Base-by-base conservation (phyloP, 2,329 filamentous ascomycete species). In the Curvularia sp. region DNA sequence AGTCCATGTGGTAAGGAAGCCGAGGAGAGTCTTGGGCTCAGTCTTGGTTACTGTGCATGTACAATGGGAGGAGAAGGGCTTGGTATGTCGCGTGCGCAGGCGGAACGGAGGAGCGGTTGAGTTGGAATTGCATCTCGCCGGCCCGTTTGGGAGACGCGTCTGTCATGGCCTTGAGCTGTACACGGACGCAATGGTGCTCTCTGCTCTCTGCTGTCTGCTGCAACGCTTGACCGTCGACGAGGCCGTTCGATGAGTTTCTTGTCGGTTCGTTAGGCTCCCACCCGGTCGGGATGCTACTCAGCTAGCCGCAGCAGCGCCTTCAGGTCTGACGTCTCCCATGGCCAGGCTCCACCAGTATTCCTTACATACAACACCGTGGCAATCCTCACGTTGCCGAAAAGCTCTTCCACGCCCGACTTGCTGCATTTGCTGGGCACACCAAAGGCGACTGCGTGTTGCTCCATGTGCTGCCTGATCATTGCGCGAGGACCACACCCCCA, bases 391-490 rank as follows among this genome's bases (percentile, higher is more conserved):
- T 60, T 54, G 59, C 59, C 42, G 53, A n/a, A 13, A 53, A 57
- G 32, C 57, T 47, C 34, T 49, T 30, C 43, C n/a, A n/a, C n/a
- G 53, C 49, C 41, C 27, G 19, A 19, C 43, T 15, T 19, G 28
- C 43, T 46, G 27, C 43, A 46, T n/a, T n/a, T 46, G 43, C 28
- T 18, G 43, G 43, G 27, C 27, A 30, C 9, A 21, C 21, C 25
- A 10, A 6, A 18, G 4, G 43, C 27, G 42, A 53, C 50, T 53
- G 50, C 34, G 45, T 15, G 49, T 51, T 49, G 59, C 52, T 66
- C 61, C 63, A 72, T 74, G 70, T 71, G 69, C 68, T 70, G 69
- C 70, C 67, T 70, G 63, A 54, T 48, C 60, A 46, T 57, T 61
- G 57, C 53, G 59, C 63, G 60, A 62, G 60, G 50, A 58, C 51